These are phyloP conservation scores for Aspergillus brasiliensis DNA, from an alignment of 2,329 filamentous ascomycete genomes.

Conservation along the genomic window DNA sequence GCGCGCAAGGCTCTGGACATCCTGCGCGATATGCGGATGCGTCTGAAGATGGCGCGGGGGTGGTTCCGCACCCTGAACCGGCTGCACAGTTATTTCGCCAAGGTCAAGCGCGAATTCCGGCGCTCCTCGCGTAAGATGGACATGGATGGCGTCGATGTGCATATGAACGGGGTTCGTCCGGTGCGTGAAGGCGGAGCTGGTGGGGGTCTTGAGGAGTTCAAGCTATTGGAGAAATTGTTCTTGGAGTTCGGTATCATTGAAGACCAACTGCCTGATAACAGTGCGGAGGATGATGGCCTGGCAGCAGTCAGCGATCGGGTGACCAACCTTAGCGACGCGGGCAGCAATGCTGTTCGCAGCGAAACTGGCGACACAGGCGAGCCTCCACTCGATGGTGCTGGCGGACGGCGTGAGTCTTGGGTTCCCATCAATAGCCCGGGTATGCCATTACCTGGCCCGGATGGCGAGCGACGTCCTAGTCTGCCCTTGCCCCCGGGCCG, in stretches of 20 bases:
- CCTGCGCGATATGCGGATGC: constrained; percentile 44
- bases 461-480: constrained; percentile 41
- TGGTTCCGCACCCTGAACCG: constrained; percentile 50
- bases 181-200: constrained; percentile 36
- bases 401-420: constrained; percentile 45
- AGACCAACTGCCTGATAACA: constrained; percentile 39
- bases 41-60: constrained; percentile 43
- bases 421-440: constrained; percentile 43
- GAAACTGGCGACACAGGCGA: constrained; percentile 39
- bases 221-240: constrained; percentile 45
- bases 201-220: constrained; percentile 42
- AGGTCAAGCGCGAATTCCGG: constrained; percentile 42
- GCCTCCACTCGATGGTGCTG: constrained; percentile 31
- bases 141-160: constrained; percentile 31
- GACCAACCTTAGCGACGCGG: constrained; percentile 40
- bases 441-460: constrained; percentile 33
- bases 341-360: constrained; percentile 45
- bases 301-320: constrained; percentile 32
- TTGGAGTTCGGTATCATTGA: constrained; percentile 43
- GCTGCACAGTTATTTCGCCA: constrained; percentile 44
- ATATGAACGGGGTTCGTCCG: constrained; percentile 32
- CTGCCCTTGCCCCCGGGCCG: constrained; percentile 40
- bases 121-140: constrained; percentile 37
- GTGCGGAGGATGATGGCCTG: constrained; percentile 37
- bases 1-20: constrained; percentile 42